Percentiles rank a stretch among this genome's conserved stretches.
Evolutionary conservation across 495 filamentous ascomycete species (phyloP).

Genomic region (Penicillium salamii): DNA sequence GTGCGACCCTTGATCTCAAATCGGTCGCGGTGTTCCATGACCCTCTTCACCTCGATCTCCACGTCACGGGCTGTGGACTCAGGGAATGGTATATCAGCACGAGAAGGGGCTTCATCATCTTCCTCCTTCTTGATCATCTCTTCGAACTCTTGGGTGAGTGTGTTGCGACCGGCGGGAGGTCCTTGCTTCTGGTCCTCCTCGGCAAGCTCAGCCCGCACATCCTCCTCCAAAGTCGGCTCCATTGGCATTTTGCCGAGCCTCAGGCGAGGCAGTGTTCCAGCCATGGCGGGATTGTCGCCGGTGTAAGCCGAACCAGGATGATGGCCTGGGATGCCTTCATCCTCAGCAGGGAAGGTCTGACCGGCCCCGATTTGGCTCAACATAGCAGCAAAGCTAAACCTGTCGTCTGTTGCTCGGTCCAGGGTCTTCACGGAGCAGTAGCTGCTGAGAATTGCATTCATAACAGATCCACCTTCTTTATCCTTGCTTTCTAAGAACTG

Average conservation of each 20-base stretch:
- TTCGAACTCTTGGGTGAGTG: conserved; percentile 76
- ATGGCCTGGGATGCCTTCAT: conserved; percentile 92
- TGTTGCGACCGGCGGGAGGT: conserved; percentile 59
- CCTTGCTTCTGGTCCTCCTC: conserved; percentile 74
- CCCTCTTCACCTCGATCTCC: conserved; percentile 87
- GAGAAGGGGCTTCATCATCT: conserved; percentile 73
- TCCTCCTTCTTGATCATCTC: conserved; percentile 87
- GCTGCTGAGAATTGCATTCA: conserved; percentile 71
- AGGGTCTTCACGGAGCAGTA: conserved; percentile 70
- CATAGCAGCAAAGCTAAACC: conserved; percentile 78
- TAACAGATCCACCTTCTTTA: conserved; percentile 70
- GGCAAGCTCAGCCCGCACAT: conserved; percentile 78
- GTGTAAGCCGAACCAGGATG: conserved; percentile 80
- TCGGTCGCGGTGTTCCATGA: conserved; percentile 89
- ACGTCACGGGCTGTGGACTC: conserved; percentile 84
- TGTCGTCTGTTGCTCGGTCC: conserved; percentile 70
- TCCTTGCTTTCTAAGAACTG: conserved; percentile 83
- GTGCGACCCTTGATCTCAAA: conserved; percentile 79
- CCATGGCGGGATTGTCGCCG: conserved; percentile 58
- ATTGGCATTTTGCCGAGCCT: conserved; percentile 76
- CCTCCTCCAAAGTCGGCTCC: conserved; percentile 72
- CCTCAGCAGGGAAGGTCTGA: conserved; percentile 69
- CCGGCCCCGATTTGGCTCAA: conserved; percentile 60
- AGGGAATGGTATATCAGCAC: conserved; percentile 77
- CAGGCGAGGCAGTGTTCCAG: conserved; percentile 53